Conservation (phyloP, 495 filamentous ascomycete genomes). For the Darksidea phi region DNA sequence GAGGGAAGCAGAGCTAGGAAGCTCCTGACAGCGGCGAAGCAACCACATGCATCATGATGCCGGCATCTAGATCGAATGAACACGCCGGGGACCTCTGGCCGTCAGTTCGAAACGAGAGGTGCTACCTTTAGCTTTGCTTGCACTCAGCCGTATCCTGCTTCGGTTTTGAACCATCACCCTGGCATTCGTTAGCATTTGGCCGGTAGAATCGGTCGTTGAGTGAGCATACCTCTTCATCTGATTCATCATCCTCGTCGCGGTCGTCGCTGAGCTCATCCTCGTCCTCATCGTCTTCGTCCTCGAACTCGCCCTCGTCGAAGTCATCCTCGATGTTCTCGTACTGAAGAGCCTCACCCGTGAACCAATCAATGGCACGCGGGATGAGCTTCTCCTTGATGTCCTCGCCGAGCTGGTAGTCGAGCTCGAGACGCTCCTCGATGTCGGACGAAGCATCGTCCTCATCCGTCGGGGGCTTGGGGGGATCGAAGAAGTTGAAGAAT, state of each 20-base stretch:
- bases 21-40: constrained; percentile 11
- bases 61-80: constrained; percentile 31
- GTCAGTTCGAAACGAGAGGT: constrained; percentile 3
- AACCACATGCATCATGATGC: constrained; percentile 29
- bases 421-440: constrained; percentile 95
- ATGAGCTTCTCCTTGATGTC: constrained; percentile 99
- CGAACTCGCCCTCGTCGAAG: constrained; percentile 75
- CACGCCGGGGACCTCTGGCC: constrained; percentile 16
- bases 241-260: constrained; percentile 81
- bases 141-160: constrained; percentile 99
- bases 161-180: constrained; percentile 95
- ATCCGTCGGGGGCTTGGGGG: constrained; percentile 78
- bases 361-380: constrained; percentile 98
- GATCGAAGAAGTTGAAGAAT: constrained; percentile 99
- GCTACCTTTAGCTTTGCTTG: constrained; percentile 84
- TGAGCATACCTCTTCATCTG: constrained; percentile 84
- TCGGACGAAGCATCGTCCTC: constrained; percentile 78
- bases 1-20: constrained; percentile 7
- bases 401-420: constrained; percentile 98
- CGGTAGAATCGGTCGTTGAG: constrained; percentile 5
- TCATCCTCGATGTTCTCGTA: constrained; percentile 94
- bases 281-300: constrained; percentile 90
- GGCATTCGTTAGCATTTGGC: constrained; percentile 30
- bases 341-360: constrained; percentile 96
- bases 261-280: constrained; percentile 82